Evolutionary conservation across 306 rosid genomes (phyloP), one percentile per base, ranked within the genome.

Genomic region (Astragalus glycyphyllos): DNA sequence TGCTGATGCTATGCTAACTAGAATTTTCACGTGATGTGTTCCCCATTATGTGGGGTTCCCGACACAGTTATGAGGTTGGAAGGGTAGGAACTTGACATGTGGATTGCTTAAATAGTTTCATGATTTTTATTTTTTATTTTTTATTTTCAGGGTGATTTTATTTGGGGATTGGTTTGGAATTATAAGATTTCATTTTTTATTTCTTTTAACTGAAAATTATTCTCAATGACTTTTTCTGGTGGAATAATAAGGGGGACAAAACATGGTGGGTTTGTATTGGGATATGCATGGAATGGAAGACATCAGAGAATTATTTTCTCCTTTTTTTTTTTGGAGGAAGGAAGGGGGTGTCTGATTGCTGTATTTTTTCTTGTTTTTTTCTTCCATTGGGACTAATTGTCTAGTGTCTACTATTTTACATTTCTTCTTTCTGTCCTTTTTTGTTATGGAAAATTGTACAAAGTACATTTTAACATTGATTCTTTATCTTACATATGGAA

Each of bases 21-120:
- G 51, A 73, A 40, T 32, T 84, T 68, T 89, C 96, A 88, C 88
- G 86, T 86, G 94, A 77, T 72, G 50, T 90, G 88, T 84, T 77
- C 38, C 83, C 81, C 78, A 72, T 79, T 65, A 12, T 59, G 86
- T 84, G 88, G 82, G 86, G 69, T 53, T 69, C 54, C 17, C 68
- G 51, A 71, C 79, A 82, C 58, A 69, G 69, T 73, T 34, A 41
- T 55, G 79, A 60, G 75, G 66, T 62, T 72, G 71, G 64, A 26
- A 59, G 75, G 71, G 68, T 67, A 60, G 48, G 72, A 66, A 56
- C 2, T 4, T 63, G 86, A 83, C 87, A 85, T 68, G 83, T 83
- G 87, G 83, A 61, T 34, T 56, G n/a, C 14, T 80, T 54, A 34
- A 77, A 58, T 75, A 65, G 81, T 53, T 69, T 66, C 56, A 41